phyloP scores from a whole-genome alignment of 345 rosid genomes.

The Ceriops decandra region DNA sequence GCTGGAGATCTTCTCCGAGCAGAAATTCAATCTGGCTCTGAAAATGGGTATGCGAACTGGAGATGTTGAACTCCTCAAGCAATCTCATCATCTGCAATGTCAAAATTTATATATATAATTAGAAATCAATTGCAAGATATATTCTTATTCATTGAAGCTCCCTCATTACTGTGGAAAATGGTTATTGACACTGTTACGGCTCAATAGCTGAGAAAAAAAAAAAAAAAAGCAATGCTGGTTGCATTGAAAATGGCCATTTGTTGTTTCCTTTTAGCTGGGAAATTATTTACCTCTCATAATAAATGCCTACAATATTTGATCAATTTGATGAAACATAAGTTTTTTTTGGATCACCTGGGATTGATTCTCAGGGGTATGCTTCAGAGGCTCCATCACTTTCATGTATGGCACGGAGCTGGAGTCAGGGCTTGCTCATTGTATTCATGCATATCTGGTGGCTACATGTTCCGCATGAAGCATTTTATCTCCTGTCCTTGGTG shows the following conservation, averaged over 20 bases:
- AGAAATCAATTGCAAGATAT: neutral
- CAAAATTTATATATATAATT: neutral
- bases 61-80: neutral
- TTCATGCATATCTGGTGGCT: neutral
- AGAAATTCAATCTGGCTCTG: slow-evolving; percentile 33
- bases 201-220: neutral
- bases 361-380: neutral
- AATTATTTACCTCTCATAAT: neutral
- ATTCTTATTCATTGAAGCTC: neutral
- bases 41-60: slow-evolving; percentile 24
- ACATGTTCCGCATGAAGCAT: neutral
- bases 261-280: neutral
- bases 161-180: neutral
- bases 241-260: neutral
- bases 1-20: slow-evolving; percentile 40
- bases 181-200: neutral
- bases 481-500: neutral
- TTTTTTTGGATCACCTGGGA: neutral
- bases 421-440: neutral
- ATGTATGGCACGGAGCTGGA: too few species aligned
- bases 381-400: neutral
- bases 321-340: neutral
- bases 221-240: neutral
- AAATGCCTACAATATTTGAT: neutral
- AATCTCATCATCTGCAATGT: neutral